A percentile compares a stretch with the other conserved stretches of the same genome.
Evolutionary conservation across 805 yeast species (phyloP).

Genomic region (Lipomyces orientalis): DNA sequence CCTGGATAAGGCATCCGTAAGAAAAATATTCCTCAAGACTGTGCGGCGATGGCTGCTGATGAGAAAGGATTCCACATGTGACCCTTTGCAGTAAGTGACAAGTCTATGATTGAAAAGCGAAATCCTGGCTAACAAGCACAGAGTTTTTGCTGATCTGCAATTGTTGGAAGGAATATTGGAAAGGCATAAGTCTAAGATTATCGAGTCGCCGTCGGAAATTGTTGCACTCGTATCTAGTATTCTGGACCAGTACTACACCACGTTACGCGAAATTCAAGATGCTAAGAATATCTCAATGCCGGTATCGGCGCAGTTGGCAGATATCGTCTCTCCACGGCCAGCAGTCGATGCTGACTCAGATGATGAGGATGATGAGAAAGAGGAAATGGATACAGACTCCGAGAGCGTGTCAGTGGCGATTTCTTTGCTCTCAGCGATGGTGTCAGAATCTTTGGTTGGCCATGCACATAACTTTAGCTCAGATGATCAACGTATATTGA

Average conservation of each 20-base stretch:
- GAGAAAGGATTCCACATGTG: conserved; percentile 15
- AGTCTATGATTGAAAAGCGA: not conserved
- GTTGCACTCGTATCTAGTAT: conserved; percentile 56
- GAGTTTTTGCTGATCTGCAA: conserved; percentile 63
- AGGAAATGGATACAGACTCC: conserved; percentile 38
- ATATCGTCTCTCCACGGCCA: conserved; percentile 16
- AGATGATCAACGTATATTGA: conserved; percentile 25
- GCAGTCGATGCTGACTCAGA: conserved; percentile 42
- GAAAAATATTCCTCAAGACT: conserved; percentile 54
- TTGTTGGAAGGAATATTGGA: conserved; percentile 66
- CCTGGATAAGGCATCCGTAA: conserved; percentile 49
- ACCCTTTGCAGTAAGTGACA: conserved; percentile 32
- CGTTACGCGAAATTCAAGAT: conserved; percentile 43
- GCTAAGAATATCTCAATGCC: conserved; percentile 50
- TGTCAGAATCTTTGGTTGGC: conserved; percentile 41
- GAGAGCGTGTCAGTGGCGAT: conserved; percentile 46
- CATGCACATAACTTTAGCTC: conserved; percentile 10
- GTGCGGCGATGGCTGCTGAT: conserved; percentile 65
- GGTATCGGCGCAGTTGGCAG: conserved; percentile 20
- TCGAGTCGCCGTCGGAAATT: conserved; percentile 63
- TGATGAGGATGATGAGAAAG: conserved; percentile 42
- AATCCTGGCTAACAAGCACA: conserved; percentile 40
- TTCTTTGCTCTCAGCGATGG: conserved; percentile 43
- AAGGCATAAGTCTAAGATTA: conserved; percentile 61
- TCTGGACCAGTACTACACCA: conserved; percentile 45